phyloP scores from a whole-genome alignment of 306 rosid species.

The Quillaja saponaria region DNA sequence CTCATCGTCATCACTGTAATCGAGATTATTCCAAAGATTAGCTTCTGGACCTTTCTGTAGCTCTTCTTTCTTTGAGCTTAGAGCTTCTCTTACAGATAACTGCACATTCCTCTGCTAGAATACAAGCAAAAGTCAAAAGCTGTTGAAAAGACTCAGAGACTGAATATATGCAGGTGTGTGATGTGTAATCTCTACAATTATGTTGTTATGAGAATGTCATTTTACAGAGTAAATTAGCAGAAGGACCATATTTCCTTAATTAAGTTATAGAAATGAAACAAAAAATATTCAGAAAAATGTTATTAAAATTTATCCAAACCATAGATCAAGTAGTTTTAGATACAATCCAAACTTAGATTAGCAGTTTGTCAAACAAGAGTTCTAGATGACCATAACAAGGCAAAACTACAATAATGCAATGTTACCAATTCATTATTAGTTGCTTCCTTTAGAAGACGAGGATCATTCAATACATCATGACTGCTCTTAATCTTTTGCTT shows the following conservation, averaged over 20 bases:
- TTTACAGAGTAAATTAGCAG: slow-evolving; percentile 10
- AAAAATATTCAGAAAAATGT: too few relatives aligned
- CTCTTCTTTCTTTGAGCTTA: slow-evolving; percentile 72
- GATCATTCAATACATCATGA: slow-evolving; percentile 93
- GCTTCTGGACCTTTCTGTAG: slow-evolving; percentile 47
- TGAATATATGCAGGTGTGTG: slow-evolving; percentile 1
- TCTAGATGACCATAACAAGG: slow-evolving; percentile 21
- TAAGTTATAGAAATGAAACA: too few relatives aligned
- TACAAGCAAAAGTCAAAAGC: too few relatives aligned
- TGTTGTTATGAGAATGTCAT: slow-evolving; percentile 23
- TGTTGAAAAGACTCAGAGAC: too few relatives aligned
- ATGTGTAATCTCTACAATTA: slow-evolving; percentile 1
- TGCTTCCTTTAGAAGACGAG: slow-evolving; percentile 83
- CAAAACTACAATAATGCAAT: slow-evolving; percentile 10
- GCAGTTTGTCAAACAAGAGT: slow-evolving; percentile 25
- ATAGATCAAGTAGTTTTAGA: too few relatives aligned
- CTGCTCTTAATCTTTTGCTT: slow-evolving; percentile 94
- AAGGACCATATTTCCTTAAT: slow-evolving; percentile 13
- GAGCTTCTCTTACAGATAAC: slow-evolving; percentile 83
- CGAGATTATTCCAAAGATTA: slow-evolving; percentile 34
- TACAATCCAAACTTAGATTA: too few relatives aligned
- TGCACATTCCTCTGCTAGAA: slow-evolving; percentile 68
- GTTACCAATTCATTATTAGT: slow-evolving; percentile 57
- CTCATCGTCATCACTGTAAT: slow-evolving; percentile 63
- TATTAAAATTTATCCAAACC: too few relatives aligned